Evolutionary conservation across 768 basidiomycete genomes (phyloP), one percentile per base, ranked within the genome.

Genomic region (Cytidiella melzeri): DNA sequence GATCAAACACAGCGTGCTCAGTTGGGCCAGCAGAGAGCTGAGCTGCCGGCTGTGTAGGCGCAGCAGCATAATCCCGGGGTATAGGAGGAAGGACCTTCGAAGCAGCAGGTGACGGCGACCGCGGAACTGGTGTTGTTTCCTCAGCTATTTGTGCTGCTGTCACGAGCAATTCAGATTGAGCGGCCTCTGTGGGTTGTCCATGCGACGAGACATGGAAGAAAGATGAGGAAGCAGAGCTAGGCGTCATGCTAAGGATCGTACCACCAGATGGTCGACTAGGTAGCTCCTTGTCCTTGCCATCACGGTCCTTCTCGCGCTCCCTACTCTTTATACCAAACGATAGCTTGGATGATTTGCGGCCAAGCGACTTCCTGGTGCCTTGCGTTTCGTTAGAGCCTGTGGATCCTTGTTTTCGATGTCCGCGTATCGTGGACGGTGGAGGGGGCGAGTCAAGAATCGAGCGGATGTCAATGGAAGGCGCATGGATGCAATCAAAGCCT

Each of bases 401-500:
- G 2, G 81, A 79, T 3, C 71, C 63, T 30, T 72, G 69, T 37
- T 74, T 71, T 51, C 65, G 69, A 45, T 74, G 72, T 20, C 67
- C 60, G 30, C 63, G 65, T 40, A 58, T 61, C 15, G 15, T 34
- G 7, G 30, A 15, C 10, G 62, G 61, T 1, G 62, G 55, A 57
- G 67, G 48, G 66, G 70, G 52, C 21, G 57, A 55, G 54, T 62
- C 64, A 9, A 80, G 76, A 11, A 95, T 74, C 12, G 90, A 86
- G 3, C 86, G 75, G 9, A 97, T 68, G 62, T 96, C 93, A 65
- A 98, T 97, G 24, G 91, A 93, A 0, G 95, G 95, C 25, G 89
- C 67, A 64, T 99, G 92, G 20, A 95, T 88, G 69, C 96, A 99
- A 65, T 99, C 95, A 64, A 92, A 98, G 2, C 95, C 96, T 50